phyloP scores from a whole-genome alignment of 2,329 filamentous ascomycete genomes.

The Zarea fungicola region DNA sequence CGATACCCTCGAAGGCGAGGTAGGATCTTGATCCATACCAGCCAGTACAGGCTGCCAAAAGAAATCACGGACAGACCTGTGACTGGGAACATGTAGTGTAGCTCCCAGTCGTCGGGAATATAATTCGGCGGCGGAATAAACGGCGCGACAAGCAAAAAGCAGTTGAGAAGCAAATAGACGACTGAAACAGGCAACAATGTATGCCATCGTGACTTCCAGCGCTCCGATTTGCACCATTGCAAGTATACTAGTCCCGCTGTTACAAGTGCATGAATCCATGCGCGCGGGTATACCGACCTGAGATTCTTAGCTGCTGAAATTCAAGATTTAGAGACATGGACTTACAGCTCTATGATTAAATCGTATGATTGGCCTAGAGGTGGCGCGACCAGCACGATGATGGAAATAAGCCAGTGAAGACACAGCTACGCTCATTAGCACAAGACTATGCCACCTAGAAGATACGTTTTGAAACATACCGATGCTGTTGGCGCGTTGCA shows the following conservation, averaged over 20 bases:
- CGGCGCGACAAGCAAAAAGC: slow-evolving; percentile 48
- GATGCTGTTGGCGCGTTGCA: slow-evolving; percentile 59
- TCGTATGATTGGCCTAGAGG: slow-evolving; percentile 65
- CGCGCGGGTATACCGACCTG: slow-evolving; percentile 45
- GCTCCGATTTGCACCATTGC: slow-evolving; percentile 43
- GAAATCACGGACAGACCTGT: slow-evolving; percentile 48
- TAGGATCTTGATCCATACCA: slow-evolving; percentile 45
- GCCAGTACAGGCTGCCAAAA: slow-evolving; percentile 48
- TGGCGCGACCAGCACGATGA: slow-evolving; percentile 60
- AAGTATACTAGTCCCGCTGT: slow-evolving; percentile 47
- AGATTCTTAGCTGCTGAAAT: slow-evolving; percentile 2
- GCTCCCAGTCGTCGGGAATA: slow-evolving; percentile 45
- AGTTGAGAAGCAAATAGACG: slow-evolving; percentile 45
- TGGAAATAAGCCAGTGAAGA: slow-evolving; percentile 60
- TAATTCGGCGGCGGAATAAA: slow-evolving; percentile 49
- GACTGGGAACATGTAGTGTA: slow-evolving; percentile 52
- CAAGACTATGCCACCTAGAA: too few species aligned
- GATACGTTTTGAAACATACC: too few species aligned
- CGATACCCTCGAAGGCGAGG: slow-evolving; percentile 46
- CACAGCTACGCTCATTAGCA: too few species aligned
- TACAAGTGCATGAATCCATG: slow-evolving; percentile 50
- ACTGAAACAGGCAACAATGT: slow-evolving; percentile 43
- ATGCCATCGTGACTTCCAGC: slow-evolving; percentile 50
- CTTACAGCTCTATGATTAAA: slow-evolving; percentile 55
- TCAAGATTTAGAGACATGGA: neutral